phyloP scores from a whole-genome alignment of 2,329 filamentous ascomycete genomes.

The Hawksworthiomyces lignivorus region DNA sequence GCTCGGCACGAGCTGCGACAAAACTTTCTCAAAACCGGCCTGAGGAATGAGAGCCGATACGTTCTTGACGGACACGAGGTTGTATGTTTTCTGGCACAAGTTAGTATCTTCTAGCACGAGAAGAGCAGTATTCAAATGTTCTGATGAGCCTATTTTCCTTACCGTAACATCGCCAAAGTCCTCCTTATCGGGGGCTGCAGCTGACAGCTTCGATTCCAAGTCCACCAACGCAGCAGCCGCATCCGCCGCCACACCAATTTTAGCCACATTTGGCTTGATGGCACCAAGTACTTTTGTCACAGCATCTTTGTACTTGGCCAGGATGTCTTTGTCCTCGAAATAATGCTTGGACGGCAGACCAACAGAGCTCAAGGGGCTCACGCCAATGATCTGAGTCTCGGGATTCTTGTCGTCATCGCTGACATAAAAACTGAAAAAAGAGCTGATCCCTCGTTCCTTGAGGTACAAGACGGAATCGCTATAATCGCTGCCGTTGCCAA shows the following conservation, averaged over 20 bases:
- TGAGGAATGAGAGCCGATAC: constrained; percentile 47
- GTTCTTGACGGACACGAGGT: constrained; percentile 51
- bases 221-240: constrained; percentile 20
- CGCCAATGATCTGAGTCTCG: constrained; percentile 25
- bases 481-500: constrained; percentile 25
- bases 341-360: constrained; percentile 57
- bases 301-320: constrained; percentile 41
- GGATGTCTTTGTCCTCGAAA: constrained; percentile 46
- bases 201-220: constrained; percentile 12
- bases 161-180: constrained; percentile 16
- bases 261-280: constrained; percentile 21
- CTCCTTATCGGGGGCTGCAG: constrained; percentile 1
- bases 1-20: constrained; percentile 43
- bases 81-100: constrained; percentile 50
- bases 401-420: constrained; percentile 38
- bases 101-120: no score
- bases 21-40: constrained; percentile 43
- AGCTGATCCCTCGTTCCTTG: constrained; percentile 34
- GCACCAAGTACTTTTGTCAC: constrained; percentile 31
- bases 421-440: constrained; percentile 28
- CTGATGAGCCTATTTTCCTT: background rate
- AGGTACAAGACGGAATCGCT: constrained; percentile 41
- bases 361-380: constrained; percentile 39
- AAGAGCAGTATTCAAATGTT: no score
- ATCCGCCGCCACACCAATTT: constrained; percentile 17